Conservation (phyloP, 2,329 filamentous ascomycete species). For the Cladorrhinum sp. region DNA sequence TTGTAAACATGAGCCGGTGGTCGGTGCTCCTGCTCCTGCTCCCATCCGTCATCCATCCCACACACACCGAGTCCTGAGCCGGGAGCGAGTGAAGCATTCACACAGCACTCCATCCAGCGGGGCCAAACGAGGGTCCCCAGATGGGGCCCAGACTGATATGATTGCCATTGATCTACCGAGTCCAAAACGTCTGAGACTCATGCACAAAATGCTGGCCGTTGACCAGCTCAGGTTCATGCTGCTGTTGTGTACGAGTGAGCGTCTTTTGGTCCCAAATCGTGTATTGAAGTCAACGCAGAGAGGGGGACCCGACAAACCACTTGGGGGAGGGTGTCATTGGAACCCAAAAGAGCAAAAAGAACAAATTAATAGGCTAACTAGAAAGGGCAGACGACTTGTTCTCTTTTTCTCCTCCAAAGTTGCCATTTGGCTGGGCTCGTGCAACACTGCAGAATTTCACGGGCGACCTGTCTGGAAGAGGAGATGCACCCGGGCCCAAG, state of each 20-base stretch:
- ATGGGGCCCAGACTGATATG: constrained; percentile 20
- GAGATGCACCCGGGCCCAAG: constrained; percentile 30
- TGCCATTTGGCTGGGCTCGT: constrained; percentile 25
- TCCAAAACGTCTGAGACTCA: constrained; percentile 39
- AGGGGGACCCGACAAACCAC: constrained; percentile 2
- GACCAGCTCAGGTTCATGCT: neutral
- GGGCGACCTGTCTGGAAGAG: constrained; percentile 31
- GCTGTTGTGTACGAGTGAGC: neutral
- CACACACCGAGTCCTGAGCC: constrained; percentile 22
- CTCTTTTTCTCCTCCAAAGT: constrained; percentile 13
- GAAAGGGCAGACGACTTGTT: constrained; percentile 17
- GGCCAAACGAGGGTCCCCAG: constrained; percentile 10
- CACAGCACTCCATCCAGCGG: too few relatives aligned
- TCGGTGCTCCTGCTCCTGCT: neutral
- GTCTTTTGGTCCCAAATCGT: neutral
- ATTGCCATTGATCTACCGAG: constrained; percentile 38
- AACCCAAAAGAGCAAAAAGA: neutral
- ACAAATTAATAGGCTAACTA: constrained; percentile 13
- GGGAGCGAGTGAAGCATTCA: constrained; percentile 4
- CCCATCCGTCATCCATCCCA: constrained; percentile 7
- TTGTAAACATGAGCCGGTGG: constrained; percentile 1
- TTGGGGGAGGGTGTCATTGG: constrained; percentile 1
- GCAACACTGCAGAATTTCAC: constrained; percentile 23
- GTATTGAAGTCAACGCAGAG: neutral
- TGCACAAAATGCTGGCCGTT: constrained; percentile 19